Evolutionary conservation across 2,329 filamentous ascomycete genomes (phyloP).

Genomic region (Xylariaceae sp.): DNA sequence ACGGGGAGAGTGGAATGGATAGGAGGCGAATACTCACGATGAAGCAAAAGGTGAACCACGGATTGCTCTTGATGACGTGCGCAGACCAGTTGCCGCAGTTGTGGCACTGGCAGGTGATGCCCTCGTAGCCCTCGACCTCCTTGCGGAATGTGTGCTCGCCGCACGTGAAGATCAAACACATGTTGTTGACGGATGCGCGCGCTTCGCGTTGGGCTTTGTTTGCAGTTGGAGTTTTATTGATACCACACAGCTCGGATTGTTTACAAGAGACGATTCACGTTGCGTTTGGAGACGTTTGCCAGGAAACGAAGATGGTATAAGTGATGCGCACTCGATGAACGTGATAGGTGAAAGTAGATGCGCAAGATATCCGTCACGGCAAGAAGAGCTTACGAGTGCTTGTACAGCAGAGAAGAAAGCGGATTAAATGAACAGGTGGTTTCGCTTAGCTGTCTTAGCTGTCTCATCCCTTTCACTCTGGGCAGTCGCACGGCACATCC

Average conservation of each 20-base stretch:
- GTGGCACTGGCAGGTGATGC: conserved; percentile 57
- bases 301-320: too few species aligned
- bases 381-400: too few species aligned
- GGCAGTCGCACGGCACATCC: too few species aligned
- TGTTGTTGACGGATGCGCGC: conserved; percentile 27
- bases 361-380: too few species aligned
- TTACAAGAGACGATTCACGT: background rate
- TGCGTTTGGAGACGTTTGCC: too few species aligned
- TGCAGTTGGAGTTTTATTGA: background rate
- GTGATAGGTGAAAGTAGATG: too few species aligned
- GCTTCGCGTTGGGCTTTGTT: background rate
- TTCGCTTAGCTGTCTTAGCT: too few species aligned
- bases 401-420: too few species aligned
- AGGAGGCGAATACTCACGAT: conserved; percentile 44
- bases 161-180: conserved; percentile 60
- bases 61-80: conserved; percentile 56
- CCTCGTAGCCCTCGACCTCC: conserved; percentile 56
- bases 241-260: background rate
- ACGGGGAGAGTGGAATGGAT: background rate
- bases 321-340: too few species aligned
- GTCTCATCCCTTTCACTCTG: too few species aligned
- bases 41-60: conserved; percentile 79
- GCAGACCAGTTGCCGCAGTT: conserved; percentile 62
- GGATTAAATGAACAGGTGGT: too few species aligned
- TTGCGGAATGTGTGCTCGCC: conserved; percentile 58